Evolutionary conservation across 768 basidiomycete genomes (phyloP), one percentile per base, ranked within the genome.

Genomic region (Tylopilus balloui): DNA sequence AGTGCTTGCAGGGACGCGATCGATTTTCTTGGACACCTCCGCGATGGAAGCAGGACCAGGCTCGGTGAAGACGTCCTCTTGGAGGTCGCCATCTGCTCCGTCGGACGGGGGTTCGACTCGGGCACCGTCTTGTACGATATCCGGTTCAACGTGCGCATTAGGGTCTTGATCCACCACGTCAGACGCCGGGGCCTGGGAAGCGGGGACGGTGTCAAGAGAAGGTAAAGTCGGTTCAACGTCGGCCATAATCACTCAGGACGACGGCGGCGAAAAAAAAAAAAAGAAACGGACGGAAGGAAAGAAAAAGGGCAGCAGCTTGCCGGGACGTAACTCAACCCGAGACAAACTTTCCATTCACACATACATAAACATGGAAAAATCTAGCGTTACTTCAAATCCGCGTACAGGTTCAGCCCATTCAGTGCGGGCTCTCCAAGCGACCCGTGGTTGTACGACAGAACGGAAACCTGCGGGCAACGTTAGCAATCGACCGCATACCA

Each of bases 381-480:
- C 31, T 37, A 43, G 20, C 29, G 28, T 50, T 56, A 73, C 46
- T 56, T 61, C 31, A 76, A 51, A 47, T 67, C 66, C 14, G 80
- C 79, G 56, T 79, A 78, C 63, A 90, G 56, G 61, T 92, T 92
- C 56, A 92, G 69, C 5, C 79, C 87, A 53, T 86, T 80, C 58
- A 91, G 68, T 13, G 80, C 79, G 7, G 92, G 90, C 67, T 94
- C 92, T 19, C 77, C 77, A 19, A 93, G 73, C 23, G 79, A 81
- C 54, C 75, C 73, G 69, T 94, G 92, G 58, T 92, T 91, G 67
- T 96, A 95, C 23, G 86, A 78, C 21, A 94, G 72, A 19, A 92
- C 77, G 13, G 86, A 79, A 47, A 92, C 77, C 89, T 91, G 52
- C 32, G 13, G 37, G 37, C 19, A 36, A 39, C 41, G 55, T 57